phyloP scores from a whole-genome alignment of 2,329 filamentous ascomycete genomes.

The Colletotrichum falcatum region DNA sequence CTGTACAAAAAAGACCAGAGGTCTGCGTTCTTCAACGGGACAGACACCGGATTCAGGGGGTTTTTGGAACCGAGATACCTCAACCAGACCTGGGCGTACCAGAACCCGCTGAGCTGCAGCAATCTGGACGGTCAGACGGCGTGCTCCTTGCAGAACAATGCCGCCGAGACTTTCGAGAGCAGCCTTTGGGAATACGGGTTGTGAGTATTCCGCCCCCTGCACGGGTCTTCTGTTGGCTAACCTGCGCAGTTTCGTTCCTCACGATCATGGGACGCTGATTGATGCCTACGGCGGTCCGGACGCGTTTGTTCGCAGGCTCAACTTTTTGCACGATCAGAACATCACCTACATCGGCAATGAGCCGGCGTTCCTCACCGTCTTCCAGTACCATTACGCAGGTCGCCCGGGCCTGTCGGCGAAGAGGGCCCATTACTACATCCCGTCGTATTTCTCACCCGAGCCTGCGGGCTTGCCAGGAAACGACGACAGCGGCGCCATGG shows the following conservation, averaged over 20 bases:
- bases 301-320: constrained; percentile 68
- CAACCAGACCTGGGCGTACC: constrained; percentile 76
- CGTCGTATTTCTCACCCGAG: constrained; percentile 70
- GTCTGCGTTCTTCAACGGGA: constrained; percentile 64
- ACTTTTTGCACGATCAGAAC: constrained; percentile 73
- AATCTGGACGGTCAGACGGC: constrained; percentile 64
- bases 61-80: constrained; percentile 77
- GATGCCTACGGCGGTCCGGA: constrained; percentile 69
- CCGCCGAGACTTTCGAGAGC: constrained; percentile 78
- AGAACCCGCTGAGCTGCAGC: constrained; percentile 75
- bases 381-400: constrained; percentile 77
- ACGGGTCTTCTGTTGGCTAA: background rate
- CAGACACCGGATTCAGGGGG: constrained; percentile 73
- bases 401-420: constrained; percentile 67
- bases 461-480: constrained; percentile 74
- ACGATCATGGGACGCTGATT: constrained; percentile 66
- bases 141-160: constrained; percentile 71
- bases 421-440: constrained; percentile 74
- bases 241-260: constrained; percentile 60
- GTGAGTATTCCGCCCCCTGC: constrained; percentile 51
- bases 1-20: constrained; percentile 71
- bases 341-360: constrained; percentile 76
- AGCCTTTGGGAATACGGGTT: constrained; percentile 81
- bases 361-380: constrained; percentile 71
- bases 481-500: constrained; percentile 79